phyloP scores from a whole-genome alignment of 139 green algal species.

The Tetradesmus obliquus region DNA sequence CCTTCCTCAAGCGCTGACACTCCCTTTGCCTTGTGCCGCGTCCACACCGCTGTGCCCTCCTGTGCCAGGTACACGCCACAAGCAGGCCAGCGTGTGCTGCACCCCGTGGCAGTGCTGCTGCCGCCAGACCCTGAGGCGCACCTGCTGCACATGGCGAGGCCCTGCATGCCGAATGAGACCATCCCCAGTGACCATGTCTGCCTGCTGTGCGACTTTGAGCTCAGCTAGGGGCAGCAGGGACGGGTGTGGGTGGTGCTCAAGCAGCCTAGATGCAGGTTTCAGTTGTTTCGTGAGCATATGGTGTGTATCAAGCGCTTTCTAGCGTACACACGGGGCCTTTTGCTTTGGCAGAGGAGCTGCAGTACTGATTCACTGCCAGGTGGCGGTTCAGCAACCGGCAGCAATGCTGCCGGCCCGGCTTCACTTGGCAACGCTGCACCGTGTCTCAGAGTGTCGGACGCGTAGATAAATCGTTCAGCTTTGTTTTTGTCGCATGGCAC shows the following conservation, averaged over 20 bases:
- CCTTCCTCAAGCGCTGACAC: too few species aligned
- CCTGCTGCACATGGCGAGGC: not conserved
- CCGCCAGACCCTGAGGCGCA: conserved; percentile 37
- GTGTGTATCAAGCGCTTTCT: not conserved
- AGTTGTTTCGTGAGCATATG: not conserved
- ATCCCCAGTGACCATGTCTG: conserved; percentile 57
- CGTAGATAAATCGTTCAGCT: too few species aligned
- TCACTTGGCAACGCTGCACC: too few species aligned
- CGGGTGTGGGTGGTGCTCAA: not conserved
- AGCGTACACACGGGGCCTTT: not conserved
- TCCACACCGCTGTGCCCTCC: not conserved
- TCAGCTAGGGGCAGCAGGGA: not conserved
- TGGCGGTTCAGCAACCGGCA: too few species aligned
- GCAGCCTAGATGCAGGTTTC: not conserved
- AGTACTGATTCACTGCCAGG: not conserved
- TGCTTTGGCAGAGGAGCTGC: not conserved
- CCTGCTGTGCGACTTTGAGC: conserved; percentile 48
- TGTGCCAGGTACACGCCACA: not conserved
- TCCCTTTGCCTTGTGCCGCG: not conserved
- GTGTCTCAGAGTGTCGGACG: too few species aligned
- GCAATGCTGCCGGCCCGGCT: too few species aligned
- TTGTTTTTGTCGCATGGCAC: not conserved
- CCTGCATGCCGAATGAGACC: conserved; percentile 45
- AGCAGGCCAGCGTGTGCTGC: not conserved
- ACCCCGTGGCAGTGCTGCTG: conserved; percentile 43